phyloP scores from a whole-genome alignment of 1,284 basidiomycete genomes.

The Acaromyces ingoldii region DNA sequence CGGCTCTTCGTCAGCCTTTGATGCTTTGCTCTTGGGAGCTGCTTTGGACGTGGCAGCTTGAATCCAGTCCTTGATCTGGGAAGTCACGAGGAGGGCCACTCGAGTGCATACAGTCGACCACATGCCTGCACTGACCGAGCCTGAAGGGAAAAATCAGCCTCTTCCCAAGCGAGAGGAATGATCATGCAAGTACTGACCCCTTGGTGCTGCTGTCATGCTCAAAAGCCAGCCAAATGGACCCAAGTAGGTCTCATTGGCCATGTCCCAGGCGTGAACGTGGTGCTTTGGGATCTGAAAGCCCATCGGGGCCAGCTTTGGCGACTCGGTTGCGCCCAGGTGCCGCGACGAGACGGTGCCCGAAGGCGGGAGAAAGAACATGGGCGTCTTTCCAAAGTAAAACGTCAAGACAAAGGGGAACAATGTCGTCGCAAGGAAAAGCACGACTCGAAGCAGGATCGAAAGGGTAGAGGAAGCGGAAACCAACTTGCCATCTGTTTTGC shows the following conservation, averaged over 20 bases:
- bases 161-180: neutral
- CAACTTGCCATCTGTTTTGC: too few relatives aligned
- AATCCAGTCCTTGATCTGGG: neutral
- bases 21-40: too few relatives aligned
- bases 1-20: too few relatives aligned
- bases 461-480: slow-evolving; percentile 16
- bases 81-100: slow-evolving; percentile 1
- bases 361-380: slow-evolving; percentile 48
- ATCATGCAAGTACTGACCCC: neutral
- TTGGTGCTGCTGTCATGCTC: slow-evolving; percentile 19
- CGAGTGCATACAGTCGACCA: slow-evolving; percentile 8
- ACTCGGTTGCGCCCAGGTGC: neutral
- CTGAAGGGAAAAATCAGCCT: neutral
- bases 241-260: slow-evolving; percentile 11
- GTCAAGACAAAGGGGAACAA: slow-evolving; percentile 39
- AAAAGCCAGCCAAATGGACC: slow-evolving; percentile 19
- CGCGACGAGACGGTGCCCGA: neutral
- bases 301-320: slow-evolving; percentile 38
- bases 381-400: slow-evolving; percentile 44
- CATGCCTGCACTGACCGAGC: slow-evolving; percentile 10
- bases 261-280: slow-evolving; percentile 1
- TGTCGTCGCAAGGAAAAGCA: slow-evolving; percentile 42
- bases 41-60: neutral
- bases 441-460: slow-evolving; percentile 28
- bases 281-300: slow-evolving; percentile 14